Evolutionary conservation across 2,329 filamentous ascomycete genomes (phyloP).

Genomic region (Colletotrichum sp.): DNA sequence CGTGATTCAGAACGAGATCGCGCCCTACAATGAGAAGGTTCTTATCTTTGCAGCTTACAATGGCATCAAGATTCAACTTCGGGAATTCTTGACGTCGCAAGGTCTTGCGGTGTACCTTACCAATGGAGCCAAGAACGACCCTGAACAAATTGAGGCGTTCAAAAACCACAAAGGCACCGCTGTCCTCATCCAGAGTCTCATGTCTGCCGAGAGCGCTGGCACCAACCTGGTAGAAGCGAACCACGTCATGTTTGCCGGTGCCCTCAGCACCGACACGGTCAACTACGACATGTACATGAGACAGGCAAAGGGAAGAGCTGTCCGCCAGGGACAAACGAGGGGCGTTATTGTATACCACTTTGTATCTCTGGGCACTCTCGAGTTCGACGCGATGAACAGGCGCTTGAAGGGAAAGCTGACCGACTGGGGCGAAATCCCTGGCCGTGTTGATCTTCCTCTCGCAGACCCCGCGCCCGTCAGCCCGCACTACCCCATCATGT

Average conservation of each 20-base stretch:
- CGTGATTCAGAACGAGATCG: conserved; percentile 26
- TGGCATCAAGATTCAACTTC: conserved; percentile 31
- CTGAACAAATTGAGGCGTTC: conserved; percentile 28
- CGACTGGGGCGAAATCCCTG: background rate
- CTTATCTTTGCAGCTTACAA: conserved; percentile 44
- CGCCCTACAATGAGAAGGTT: conserved; percentile 24
- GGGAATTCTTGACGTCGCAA: background rate
- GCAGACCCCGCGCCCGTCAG: background rate
- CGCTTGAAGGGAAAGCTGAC: background rate
- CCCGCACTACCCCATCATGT: background rate
- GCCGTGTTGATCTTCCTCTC: background rate
- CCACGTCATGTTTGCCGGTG: conserved; percentile 46
- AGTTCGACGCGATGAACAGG: conserved; percentile 41
- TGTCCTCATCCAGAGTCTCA: conserved; percentile 43
- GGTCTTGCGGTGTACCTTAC: conserved; percentile 23
- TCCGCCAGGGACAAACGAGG: conserved; percentile 44
- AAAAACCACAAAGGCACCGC: conserved; percentile 26
- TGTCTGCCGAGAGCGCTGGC: conserved; percentile 42
- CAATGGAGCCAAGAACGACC: background rate
- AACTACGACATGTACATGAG: conserved; percentile 39
- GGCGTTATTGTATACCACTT: conserved; percentile 45
- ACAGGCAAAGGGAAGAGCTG: conserved; percentile 44
- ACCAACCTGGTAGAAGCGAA: conserved; percentile 46
- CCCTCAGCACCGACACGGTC: conserved; percentile 34
- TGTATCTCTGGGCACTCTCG: conserved; percentile 40